Evolutionary conservation across 2,329 filamentous ascomycete species (phyloP), one percentile per base, ranked within the genome.

Genomic region (Zasmidium angulare): DNA sequence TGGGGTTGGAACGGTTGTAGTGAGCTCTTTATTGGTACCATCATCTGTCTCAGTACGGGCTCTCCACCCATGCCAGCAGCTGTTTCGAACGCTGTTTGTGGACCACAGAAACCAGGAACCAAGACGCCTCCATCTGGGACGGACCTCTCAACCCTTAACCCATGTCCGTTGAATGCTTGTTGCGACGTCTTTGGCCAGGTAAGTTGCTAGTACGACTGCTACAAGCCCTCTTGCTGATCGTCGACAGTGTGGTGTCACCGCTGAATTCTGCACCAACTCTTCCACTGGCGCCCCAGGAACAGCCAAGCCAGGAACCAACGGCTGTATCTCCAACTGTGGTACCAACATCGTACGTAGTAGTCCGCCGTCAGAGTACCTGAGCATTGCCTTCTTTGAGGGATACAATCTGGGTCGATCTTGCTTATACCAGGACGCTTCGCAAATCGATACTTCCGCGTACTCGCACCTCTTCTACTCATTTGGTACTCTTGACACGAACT

Each of bases 301-400:
- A 2, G 68, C 74, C 9, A 53, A 64, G 3, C 55, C 65, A 4
- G 71, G 71, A 0, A 69, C 61, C 9, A 70, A 75, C 61, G 75
- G 75, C 26, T 77, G 76, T 60, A 76, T 80, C 51, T 76, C 70
- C 47, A 79, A 76, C 68, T 77, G 79, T 63, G 75, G 79, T 22
- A 66, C 63, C 40, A 62, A 76, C 23, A 72, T 79, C 52, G 66
- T 74, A 58, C 67, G 69, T 47, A 58, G 63, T 7, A 46, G 50
- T 0, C 61, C 21, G 36, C 59, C 59, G 48, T 63, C 31, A 6
- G 60, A 56, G 2, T 68, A 67, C 40, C 50, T 53, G 3, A 58
- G 55, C 6, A 51, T 77, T 46, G 74, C 59, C 1, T 78, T 72
- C 56, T 79, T 70, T 56, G 71, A 76, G 59, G 66, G 62, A 24